Evolutionary conservation across 75 land plant genomes (phyloP).

Genomic region (Ceratopteris richardii): DNA sequence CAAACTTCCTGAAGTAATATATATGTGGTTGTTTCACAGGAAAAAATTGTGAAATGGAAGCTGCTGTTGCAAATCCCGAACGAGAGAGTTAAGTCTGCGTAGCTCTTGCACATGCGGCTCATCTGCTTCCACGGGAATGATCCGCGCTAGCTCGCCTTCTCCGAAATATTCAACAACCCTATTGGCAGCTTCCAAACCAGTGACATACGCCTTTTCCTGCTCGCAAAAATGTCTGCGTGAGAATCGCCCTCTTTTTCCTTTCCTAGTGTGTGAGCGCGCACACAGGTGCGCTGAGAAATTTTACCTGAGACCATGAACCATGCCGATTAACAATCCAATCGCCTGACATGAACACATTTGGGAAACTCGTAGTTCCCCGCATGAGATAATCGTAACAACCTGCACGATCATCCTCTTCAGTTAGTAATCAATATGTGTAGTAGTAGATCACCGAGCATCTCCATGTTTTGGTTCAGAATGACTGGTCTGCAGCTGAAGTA

Average conservation of each 20-base stretch:
- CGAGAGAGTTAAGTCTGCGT: slow-evolving; percentile 38
- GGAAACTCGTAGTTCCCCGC: slow-evolving; percentile 73
- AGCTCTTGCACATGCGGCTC: slow-evolving; percentile 68
- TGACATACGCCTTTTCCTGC: slow-evolving; percentile 87
- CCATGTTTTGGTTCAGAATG: too few species aligned
- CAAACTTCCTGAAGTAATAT: too few species aligned
- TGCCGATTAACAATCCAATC: slow-evolving; percentile 80
- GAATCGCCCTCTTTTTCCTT: too few species aligned
- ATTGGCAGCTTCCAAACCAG: slow-evolving; percentile 89
- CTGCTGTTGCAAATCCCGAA: slow-evolving; percentile 30
- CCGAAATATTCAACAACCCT: slow-evolving; percentile 59
- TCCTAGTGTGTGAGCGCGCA: too few species aligned
- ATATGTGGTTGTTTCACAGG: too few species aligned
- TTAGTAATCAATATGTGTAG: neutral
- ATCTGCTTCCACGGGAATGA: slow-evolving; percentile 71
- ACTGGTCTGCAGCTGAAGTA: too few species aligned
- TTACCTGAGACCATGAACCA: slow-evolving; percentile 86
- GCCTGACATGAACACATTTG: slow-evolving; percentile 85
- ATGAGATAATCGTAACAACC: slow-evolving; percentile 86
- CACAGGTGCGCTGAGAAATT: too few species aligned
- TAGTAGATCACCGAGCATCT: too few species aligned
- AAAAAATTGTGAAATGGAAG: slow-evolving; percentile 27
- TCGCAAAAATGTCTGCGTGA: too few species aligned
- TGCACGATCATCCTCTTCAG: slow-evolving; percentile 11
- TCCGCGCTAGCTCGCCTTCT: slow-evolving; percentile 58